These are phyloP conservation scores for Fonsecaea pugnacius DNA, from an alignment of 2,329 filamentous ascomycete species.

Conservation along the genomic window DNA sequence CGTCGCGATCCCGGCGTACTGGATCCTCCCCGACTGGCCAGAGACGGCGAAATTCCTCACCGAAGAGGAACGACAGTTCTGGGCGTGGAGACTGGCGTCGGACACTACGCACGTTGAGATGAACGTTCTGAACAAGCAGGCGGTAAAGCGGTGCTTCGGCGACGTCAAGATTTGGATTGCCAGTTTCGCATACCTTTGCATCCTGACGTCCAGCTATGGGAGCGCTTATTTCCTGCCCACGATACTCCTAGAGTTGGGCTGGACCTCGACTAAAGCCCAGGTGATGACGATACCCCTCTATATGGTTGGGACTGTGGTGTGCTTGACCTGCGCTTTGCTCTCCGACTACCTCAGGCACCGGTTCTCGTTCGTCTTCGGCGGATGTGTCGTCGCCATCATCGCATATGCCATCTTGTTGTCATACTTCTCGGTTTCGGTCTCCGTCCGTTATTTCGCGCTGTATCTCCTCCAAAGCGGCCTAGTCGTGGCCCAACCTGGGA, in stretches of 20 bases:
- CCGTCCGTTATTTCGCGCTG: conserved; percentile 39
- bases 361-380: conserved; percentile 43
- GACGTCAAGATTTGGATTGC: conserved; percentile 41
- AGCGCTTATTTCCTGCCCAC: conserved; percentile 43
- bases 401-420: conserved; percentile 43
- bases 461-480: conserved; percentile 38
- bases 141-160: conserved; percentile 37
- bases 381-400: conserved; percentile 40
- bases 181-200: conserved; percentile 41
- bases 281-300: conserved; percentile 45
- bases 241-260: conserved; percentile 43
- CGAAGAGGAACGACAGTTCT: conserved; percentile 43
- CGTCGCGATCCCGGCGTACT: conserved; percentile 36
- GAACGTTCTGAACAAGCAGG: conserved; percentile 39
- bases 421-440: conserved; percentile 32
- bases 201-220: conserved; percentile 42
- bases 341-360: conserved; percentile 41
- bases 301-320: conserved; percentile 39
- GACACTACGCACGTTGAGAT: conserved; percentile 36
- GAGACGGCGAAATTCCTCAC: conserved; percentile 39
- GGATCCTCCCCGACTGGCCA: conserved; percentile 42
- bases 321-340: conserved; percentile 38
- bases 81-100: conserved; percentile 39
- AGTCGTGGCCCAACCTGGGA: conserved; percentile 40
- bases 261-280: conserved; percentile 40